Percentiles rank a stretch among this genome's conserved stretches.
Conservation (phyloP, 2,329 filamentous ascomycete genomes). For the Magnaporthiopsis rhizophila region DNA sequence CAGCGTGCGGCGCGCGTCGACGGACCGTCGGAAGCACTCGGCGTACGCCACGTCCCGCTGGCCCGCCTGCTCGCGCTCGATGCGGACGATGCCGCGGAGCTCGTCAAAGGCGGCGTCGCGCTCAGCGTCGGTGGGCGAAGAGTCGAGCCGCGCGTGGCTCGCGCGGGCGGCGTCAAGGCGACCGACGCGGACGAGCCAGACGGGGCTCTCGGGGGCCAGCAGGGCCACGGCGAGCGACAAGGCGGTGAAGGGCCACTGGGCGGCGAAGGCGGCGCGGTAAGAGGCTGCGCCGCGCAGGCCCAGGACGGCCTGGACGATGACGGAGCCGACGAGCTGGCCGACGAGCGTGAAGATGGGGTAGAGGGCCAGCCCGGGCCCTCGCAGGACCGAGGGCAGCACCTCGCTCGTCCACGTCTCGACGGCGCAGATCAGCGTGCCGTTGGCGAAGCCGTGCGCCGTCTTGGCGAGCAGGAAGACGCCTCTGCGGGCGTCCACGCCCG, state of each 20-base stretch:
- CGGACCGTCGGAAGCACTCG: constrained; percentile 28
- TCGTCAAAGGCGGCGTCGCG: constrained; percentile 31
- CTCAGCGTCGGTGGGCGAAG: constrained; percentile 29
- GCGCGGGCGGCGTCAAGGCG: constrained; percentile 20
- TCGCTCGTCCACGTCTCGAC: constrained; percentile 5
- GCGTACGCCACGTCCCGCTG: constrained; percentile 22
- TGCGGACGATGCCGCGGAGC: constrained; percentile 28
- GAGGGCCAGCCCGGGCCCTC: background rate
- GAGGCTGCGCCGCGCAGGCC: background rate
- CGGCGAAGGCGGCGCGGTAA: background rate
- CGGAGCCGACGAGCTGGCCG: constrained; percentile 2
- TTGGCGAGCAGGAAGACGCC: constrained; percentile 4
- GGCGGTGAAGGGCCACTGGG: constrained; percentile 4
- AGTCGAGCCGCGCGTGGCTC: constrained; percentile 19
- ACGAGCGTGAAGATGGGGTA: constrained; percentile 6
- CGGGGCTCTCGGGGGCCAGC: constrained; percentile 30
- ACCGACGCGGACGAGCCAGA: constrained; percentile 27
- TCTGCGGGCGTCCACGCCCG: background rate
- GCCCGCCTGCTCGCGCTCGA: constrained; percentile 14
- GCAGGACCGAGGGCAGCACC: constrained; percentile 1
- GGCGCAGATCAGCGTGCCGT: constrained; percentile 1
- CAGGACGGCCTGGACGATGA: background rate
- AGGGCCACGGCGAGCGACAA: constrained; percentile 4
- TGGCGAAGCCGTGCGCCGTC: constrained; percentile 2
- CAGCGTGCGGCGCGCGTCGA: constrained; percentile 26